A percentile compares a stretch with the other conserved stretches of the same genome.
These are phyloP conservation scores for Aspergillus unguis DNA, from an alignment of 2,329 filamentous ascomycete genomes.

Conservation along the genomic window DNA sequence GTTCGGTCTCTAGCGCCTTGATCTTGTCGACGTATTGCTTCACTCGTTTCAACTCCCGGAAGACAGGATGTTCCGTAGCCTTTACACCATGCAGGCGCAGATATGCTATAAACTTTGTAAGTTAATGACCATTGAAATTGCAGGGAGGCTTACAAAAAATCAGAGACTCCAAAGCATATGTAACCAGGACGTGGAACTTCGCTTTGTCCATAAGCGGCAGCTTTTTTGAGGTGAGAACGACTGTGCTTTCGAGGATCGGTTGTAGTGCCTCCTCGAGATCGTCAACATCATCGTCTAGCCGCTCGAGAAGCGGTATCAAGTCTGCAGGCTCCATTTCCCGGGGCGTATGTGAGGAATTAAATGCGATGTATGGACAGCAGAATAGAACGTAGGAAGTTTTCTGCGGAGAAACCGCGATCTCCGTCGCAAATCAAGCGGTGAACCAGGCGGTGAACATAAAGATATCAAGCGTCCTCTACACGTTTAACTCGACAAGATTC, in stretches of 20 bases:
- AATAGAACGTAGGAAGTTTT: neutral
- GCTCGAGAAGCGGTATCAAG: conserved; percentile 65
- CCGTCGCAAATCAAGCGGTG: conserved; percentile 17
- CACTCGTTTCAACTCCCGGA: conserved; percentile 78
- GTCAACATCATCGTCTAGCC: conserved; percentile 75
- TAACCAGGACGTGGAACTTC: conserved; percentile 82
- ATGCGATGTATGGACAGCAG: neutral
- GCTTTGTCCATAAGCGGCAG: conserved; percentile 91
- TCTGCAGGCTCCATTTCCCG: conserved; percentile 53
- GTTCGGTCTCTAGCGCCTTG: conserved; percentile 66
- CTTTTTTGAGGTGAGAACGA: conserved; percentile 69
- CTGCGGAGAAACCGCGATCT: neutral
- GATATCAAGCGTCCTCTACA: neutral
- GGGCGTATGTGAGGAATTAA: neutral
- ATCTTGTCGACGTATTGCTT: conserved; percentile 94
- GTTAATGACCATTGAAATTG: neutral
- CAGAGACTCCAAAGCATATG: conserved; percentile 86
- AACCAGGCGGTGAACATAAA: conserved; percentile 14
- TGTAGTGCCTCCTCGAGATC: conserved; percentile 69
- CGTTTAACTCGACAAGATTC: neutral
- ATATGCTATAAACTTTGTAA: conserved; percentile 53
- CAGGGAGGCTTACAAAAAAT: conserved; percentile 64
- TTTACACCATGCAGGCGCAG: conserved; percentile 75
- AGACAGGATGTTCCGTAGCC: conserved; percentile 80
- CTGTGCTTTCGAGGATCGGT: conserved; percentile 65